Conservation (phyloP, 257 asterid species). For the Lithospermum erythrorhizon region DNA sequence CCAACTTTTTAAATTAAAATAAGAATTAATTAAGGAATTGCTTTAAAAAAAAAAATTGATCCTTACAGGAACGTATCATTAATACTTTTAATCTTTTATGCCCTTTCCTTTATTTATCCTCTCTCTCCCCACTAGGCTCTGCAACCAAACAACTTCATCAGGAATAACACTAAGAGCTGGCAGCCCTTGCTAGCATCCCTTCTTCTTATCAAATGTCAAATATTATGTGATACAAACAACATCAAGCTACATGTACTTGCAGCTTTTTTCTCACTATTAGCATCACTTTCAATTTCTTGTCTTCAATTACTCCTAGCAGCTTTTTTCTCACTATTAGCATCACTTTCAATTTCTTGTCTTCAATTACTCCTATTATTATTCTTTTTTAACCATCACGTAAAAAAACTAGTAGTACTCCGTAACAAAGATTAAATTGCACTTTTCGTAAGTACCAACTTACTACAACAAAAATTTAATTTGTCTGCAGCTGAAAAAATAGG, state of each 20-base stretch:
- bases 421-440: no score
- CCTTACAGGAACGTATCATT: no score
- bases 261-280: constrained; percentile 18
- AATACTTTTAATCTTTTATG: no score
- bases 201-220: neutral
- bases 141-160: constrained; percentile 8
- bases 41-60: no score
- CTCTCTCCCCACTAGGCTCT: constrained; percentile 15
- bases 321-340: constrained; percentile 9
- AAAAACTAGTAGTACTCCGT: no score
- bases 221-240: neutral
- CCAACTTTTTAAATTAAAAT: no score
- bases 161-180: constrained; percentile 8
- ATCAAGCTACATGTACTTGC: constrained; percentile 8
- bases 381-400: constrained; percentile 2
- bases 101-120: constrained; percentile 13
- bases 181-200: constrained; percentile 27
- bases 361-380: constrained; percentile 14
- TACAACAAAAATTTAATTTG: no score
- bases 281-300: constrained; percentile 6
- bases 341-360: constrained; percentile 7
- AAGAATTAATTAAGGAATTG: no score
- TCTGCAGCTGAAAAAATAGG: neutral
- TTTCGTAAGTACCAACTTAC: no score
- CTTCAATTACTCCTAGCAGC: constrained; percentile 14